Conservation (phyloP, 129 eudicot species). For the carrot (Daucus carota) region DH1_v3.0 NC_030384.2:42432501-42433000, state of each 20-base stretch:
- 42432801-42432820: slow-evolving; percentile 79
- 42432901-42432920: slow-evolving; percentile 72
- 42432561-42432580: too few relatives aligned
- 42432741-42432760: slow-evolving; percentile 59
- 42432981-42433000: slow-evolving; percentile 34
- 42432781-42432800: slow-evolving; percentile 69
- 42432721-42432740: slow-evolving; percentile 89
- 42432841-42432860: slow-evolving; percentile 81
- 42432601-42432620: too few relatives aligned
- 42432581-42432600: too few relatives aligned
- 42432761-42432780: slow-evolving; percentile 64
- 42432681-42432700: slow-evolving; percentile 50
- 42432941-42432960: slow-evolving; percentile 43
- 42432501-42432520: not conserved
- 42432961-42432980: slow-evolving; percentile 35
- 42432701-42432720: slow-evolving; percentile 58
- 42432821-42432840: slow-evolving; percentile 91
- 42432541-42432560: too few relatives aligned
- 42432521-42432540: too few relatives aligned
- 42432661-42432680: slow-evolving; percentile 73
- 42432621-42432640: not conserved
- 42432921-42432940: slow-evolving; percentile 81
- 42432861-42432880: slow-evolving; percentile 49
- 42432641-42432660: slow-evolving; percentile 55
- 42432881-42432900: slow-evolving; percentile 82